phyloP scores from a whole-genome alignment of 192 early-diverging fungal species.

The Rhizoclosmatium sp. region DNA sequence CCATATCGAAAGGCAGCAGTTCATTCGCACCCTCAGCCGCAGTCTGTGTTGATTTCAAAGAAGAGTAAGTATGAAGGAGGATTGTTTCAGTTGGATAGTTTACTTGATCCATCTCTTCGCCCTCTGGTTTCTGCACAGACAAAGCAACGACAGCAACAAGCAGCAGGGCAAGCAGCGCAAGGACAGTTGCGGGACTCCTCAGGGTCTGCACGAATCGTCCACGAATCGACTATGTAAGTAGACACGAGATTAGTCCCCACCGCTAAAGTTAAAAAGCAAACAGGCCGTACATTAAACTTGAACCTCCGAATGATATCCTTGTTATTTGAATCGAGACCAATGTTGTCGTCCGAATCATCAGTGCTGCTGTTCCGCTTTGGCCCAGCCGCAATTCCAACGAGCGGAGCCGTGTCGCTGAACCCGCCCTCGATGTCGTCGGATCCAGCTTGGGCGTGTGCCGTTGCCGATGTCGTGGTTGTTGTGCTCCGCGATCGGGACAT shows the following conservation, averaged over 20 bases:
- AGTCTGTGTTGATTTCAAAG: neutral
- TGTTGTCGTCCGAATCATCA: neutral
- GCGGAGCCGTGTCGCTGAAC: neutral
- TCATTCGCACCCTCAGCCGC: neutral
- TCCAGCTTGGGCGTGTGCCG: neutral
- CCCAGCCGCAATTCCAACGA: neutral
- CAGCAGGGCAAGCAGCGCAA: conserved; percentile 4
- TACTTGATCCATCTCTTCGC: neutral
- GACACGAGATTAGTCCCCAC: neutral
- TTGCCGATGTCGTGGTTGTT: neutral
- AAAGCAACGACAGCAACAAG: neutral
- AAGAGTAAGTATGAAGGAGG: neutral
- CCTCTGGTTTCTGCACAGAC: neutral
- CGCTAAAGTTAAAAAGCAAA: too few relatives aligned
- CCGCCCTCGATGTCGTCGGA: neutral
- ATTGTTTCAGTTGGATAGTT: neutral
- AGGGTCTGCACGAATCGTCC: neutral
- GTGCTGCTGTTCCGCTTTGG: neutral
- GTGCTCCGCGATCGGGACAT: neutral
- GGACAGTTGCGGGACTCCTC: neutral
- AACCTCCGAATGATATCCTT: neutral
- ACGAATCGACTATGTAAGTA: neutral
- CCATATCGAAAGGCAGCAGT: conserved; percentile 13
- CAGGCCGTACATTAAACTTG: neutral
- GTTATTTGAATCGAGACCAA: neutral